These are phyloP conservation scores for Lentinula lateritia DNA, from an alignment of 768 basidiomycete species.

Conservation along the genomic window DNA sequence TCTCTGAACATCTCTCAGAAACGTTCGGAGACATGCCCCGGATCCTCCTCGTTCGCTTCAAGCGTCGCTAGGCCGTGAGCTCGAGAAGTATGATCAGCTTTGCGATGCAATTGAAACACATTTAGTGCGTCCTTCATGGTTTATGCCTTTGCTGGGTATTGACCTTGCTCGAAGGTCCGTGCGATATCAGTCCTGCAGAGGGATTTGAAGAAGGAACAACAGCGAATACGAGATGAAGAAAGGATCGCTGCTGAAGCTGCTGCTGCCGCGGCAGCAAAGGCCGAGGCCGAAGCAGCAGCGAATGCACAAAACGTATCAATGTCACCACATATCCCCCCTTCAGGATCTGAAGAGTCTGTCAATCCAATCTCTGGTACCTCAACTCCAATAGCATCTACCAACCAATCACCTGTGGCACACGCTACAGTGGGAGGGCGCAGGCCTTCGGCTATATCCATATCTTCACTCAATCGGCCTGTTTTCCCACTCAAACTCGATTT, in stretches of 20 bases:
- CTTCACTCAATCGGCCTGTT: constrained; percentile 67
- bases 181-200: constrained; percentile 70
- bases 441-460: constrained; percentile 74
- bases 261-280: constrained; percentile 18
- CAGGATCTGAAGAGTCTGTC: constrained; percentile 1
- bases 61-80: constrained; percentile 61
- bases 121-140: constrained; percentile 39
- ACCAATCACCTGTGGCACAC: constrained; percentile 2
- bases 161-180: constrained; percentile 41
- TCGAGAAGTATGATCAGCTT: constrained; percentile 76
- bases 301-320: constrained; percentile 11
- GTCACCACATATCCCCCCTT: background rate
- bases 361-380: background rate
- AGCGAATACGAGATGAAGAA: constrained; percentile 38
- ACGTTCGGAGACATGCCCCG: constrained; percentile 50
- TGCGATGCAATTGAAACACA: constrained; percentile 75
- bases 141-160: background rate
- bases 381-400: background rate
- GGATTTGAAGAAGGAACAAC: constrained; percentile 59
- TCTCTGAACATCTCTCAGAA: constrained; percentile 30
- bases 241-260: constrained; percentile 33
- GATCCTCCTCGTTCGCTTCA: constrained; percentile 63
- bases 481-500: constrained; percentile 78
- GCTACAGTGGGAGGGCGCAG: constrained; percentile 41
- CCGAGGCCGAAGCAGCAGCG: constrained; percentile 17